A percentile compares a stretch with the other conserved stretches of the same genome.
These are phyloP conservation scores for Suhomyces taliae DNA, from an alignment of 1,139 yeast genomes.

Conservation along the genomic window DNA sequence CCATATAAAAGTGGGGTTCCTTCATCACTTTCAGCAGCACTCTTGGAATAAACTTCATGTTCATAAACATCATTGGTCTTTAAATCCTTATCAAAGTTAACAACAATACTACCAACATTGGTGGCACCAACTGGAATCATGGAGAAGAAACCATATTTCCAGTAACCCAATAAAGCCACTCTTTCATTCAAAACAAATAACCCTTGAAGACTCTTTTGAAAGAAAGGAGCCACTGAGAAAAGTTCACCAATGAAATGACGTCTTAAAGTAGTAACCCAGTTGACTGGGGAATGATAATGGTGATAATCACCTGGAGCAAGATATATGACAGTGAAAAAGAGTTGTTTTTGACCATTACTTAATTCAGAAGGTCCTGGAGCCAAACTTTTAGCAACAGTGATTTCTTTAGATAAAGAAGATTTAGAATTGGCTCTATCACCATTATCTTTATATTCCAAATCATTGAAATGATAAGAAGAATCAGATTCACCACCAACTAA, in stretches of 20 bases:
- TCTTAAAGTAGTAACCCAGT: slow-evolving; percentile 93
- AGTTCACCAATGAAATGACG: slow-evolving; percentile 96
- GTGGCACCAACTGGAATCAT: slow-evolving; percentile 99
- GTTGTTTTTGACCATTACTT: slow-evolving; percentile 49
- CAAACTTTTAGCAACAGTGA: slow-evolving; percentile 44
- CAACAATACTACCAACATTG: slow-evolving; percentile 91
- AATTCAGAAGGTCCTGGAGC: slow-evolving; percentile 39
- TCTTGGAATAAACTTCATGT: slow-evolving; percentile 44
- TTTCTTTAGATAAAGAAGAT: slow-evolving; percentile 37
- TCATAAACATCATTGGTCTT: slow-evolving; percentile 77
- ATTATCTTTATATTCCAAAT: slow-evolving; percentile 53
- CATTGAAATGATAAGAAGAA: slow-evolving; percentile 38
- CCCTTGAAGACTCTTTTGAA: slow-evolving; percentile 83
- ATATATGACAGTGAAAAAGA: slow-evolving; percentile 89
- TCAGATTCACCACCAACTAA: slow-evolving; percentile 54
- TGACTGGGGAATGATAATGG: slow-evolving; percentile 92
- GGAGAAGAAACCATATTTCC: slow-evolving; percentile 96
- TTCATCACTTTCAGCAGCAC: slow-evolving; percentile 21
- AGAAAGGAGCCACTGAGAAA: slow-evolving; percentile 94
- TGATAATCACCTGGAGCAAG: slow-evolving; percentile 99
- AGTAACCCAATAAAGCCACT: slow-evolving; percentile 90
- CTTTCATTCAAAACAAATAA: slow-evolving; percentile 91
- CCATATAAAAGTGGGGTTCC: slow-evolving; percentile 34
- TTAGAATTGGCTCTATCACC: slow-evolving; percentile 51
- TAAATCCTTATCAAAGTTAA: slow-evolving; percentile 89